These are phyloP conservation scores for Pleurotus djamor DNA, from an alignment of 768 basidiomycete species.

Conservation along the genomic window DNA sequence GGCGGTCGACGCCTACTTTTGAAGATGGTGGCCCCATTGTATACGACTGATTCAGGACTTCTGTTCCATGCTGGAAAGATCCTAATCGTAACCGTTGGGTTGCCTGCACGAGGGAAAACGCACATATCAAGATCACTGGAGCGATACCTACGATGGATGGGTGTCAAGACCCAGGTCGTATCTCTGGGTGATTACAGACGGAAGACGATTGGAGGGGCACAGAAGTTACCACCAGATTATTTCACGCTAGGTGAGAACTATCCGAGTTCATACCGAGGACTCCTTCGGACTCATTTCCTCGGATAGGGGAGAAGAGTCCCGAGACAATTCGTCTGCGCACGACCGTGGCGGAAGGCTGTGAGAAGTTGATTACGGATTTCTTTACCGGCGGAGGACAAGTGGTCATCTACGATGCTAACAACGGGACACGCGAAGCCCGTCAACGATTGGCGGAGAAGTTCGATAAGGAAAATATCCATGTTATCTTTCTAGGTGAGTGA, in stretches of 20 bases:
- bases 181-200: conserved; percentile 94
- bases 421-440: conserved; percentile 69
- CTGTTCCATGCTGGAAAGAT: conserved; percentile 96
- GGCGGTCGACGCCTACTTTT: not conserved
- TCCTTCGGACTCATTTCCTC: not conserved
- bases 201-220: conserved; percentile 84
- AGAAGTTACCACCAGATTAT: conserved; percentile 89
- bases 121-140: conserved; percentile 95
- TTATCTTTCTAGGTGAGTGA: conserved; percentile 81
- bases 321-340: conserved; percentile 80
- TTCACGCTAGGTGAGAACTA: conserved; percentile 69
- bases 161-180: conserved; percentile 93
- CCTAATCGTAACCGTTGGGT: conserved; percentile 86
- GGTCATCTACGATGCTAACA: conserved; percentile 98
- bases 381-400: conserved; percentile 90
- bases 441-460: conserved; percentile 82
- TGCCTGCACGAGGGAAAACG: conserved; percentile 94
- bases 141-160: conserved; percentile 98
- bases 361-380: conserved; percentile 86
- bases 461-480: conserved; percentile 83
- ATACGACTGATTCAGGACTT: conserved; percentile 86
- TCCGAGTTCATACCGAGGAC: not conserved
- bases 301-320: conserved; percentile 68
- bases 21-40: conserved; percentile 92
- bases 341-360: conserved; percentile 78